Evolutionary conservation across 345 rosid genomes (phyloP).

Genomic region (Noccaea bulbosa): DNA sequence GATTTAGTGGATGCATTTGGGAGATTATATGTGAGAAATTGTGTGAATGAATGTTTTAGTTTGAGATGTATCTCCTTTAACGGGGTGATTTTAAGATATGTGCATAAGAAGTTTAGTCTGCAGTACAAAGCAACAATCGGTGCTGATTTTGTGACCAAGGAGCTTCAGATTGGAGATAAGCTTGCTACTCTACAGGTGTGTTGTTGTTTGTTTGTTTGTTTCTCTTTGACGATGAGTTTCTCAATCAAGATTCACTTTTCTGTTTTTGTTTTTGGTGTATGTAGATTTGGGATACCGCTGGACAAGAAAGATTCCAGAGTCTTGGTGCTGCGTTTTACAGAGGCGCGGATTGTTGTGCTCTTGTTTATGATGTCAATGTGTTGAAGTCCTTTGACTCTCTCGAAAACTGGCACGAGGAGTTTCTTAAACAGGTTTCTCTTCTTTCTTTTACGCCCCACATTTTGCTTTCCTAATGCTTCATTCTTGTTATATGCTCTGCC

Average conservation of each 20-base stretch:
- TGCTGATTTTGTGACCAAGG: conserved; percentile 98
- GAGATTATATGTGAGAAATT: not conserved
- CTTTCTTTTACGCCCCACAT: conserved; percentile 18
- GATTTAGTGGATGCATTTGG: not conserved
- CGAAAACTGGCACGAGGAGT: conserved; percentile 96
- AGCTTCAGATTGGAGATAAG: conserved; percentile 88
- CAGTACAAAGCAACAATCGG: conserved; percentile 99
- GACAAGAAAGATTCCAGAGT: conserved; percentile 96
- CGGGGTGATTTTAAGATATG: conserved; percentile 53
- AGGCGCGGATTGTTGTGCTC: conserved; percentile 96
- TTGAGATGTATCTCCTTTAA: conserved; percentile 28
- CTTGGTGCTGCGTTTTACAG: conserved; percentile 97
- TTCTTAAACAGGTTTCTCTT: conserved; percentile 86
- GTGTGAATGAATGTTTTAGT: too few relatives aligned
- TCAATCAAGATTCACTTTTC: conserved; percentile 10
- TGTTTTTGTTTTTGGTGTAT: not conserved
- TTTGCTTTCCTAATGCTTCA: conserved; percentile 1
- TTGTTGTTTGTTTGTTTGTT: conserved; percentile 19
- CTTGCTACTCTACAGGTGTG: conserved; percentile 90
- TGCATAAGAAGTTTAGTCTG: conserved; percentile 92
- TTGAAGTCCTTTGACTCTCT: conserved; percentile 87
- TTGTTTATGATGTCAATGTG: conserved; percentile 92
- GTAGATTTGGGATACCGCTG: conserved; percentile 99
- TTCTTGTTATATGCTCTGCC: not conserved
- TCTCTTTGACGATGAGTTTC: not conserved